These are phyloP conservation scores for Ogataea chonburiensis DNA, from an alignment of 805 yeast genomes.

Conservation along the genomic window DNA sequence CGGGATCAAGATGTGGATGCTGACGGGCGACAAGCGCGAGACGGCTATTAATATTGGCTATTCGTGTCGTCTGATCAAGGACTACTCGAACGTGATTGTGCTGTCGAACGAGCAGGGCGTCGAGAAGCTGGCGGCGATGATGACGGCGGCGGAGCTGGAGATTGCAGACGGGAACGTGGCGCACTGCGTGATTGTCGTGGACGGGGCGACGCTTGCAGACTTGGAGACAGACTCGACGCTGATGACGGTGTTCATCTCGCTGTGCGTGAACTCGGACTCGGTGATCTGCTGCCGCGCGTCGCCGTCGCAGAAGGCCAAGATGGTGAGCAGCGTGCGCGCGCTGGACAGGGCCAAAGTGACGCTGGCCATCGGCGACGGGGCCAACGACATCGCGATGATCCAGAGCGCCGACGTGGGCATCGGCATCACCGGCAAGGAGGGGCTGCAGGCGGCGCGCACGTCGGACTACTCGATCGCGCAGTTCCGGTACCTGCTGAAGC, in stretches of 20 bases:
- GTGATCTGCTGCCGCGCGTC: slow-evolving; percentile 95
- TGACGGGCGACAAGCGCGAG: slow-evolving; percentile 97
- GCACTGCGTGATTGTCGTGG: slow-evolving; percentile 91
- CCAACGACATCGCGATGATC: slow-evolving; percentile 98
- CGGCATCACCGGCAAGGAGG: slow-evolving; percentile 97
- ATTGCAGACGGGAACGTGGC: slow-evolving; percentile 75
- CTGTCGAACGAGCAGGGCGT: slow-evolving; percentile 38
- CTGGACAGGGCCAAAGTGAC: slow-evolving; percentile 71
- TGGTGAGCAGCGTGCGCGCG: slow-evolving; percentile 81
- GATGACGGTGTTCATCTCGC: slow-evolving; percentile 74
- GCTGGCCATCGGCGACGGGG: slow-evolving; percentile 97
- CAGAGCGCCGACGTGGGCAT: slow-evolving; percentile 98
- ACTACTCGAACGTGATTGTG: slow-evolving; percentile 85
- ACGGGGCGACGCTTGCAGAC: slow-evolving; percentile 79
- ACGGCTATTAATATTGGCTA: slow-evolving; percentile 97
- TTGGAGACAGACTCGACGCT: slow-evolving; percentile 73
- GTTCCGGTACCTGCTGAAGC: slow-evolving; percentile 77
- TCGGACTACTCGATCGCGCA: slow-evolving; percentile 96
- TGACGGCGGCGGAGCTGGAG: slow-evolving; percentile 75
- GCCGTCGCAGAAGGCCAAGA: slow-evolving; percentile 91
- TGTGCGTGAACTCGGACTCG: slow-evolving; percentile 85
- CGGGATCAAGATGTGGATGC: slow-evolving; percentile 95
- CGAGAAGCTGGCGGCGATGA: slow-evolving; percentile 62
- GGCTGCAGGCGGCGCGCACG: slow-evolving; percentile 92
- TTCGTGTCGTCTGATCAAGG: slow-evolving; percentile 89